Percentiles rank a stretch among this genome's conserved stretches.
phyloP scores from a whole-genome alignment of 345 rosid species.

The Syzygium jambos region DNA sequence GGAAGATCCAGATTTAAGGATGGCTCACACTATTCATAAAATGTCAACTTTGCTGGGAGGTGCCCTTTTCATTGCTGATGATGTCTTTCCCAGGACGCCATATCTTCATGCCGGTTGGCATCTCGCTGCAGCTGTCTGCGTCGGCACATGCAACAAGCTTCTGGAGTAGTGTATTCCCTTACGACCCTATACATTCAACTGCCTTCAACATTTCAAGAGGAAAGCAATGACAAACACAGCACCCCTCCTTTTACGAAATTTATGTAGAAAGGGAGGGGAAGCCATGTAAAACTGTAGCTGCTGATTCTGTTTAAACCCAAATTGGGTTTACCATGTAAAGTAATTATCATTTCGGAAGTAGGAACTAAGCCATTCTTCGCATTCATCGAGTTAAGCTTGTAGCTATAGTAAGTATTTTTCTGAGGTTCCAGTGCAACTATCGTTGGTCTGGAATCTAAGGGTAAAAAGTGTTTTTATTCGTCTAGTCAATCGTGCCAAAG shows the following conservation, averaged over 20 bases:
- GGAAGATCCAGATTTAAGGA: constrained; percentile 72
- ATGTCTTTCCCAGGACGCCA: constrained; percentile 60
- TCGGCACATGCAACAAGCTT: constrained; percentile 87
- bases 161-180: constrained; percentile 41
- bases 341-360: neutral
- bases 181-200: too few relatives aligned
- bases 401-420: neutral
- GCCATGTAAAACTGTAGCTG: neutral
- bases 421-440: neutral
- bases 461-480: neutral
- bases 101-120: constrained; percentile 97
- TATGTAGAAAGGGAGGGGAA: neutral
- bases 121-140: constrained; percentile 93
- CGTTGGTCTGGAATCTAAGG: neutral
- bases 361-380: neutral
- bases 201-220: neutral
- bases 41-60: constrained; percentile 85
- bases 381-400: neutral
- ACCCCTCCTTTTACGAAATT: neutral
- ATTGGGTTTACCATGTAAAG: constrained; percentile 1
- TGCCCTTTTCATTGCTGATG: constrained; percentile 83
- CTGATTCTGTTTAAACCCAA: neutral
- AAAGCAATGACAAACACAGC: neutral
- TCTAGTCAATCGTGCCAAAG: neutral
- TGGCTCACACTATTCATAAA: constrained; percentile 70